A percentile compares a stretch with the other conserved stretches of the same genome.
phyloP scores from a whole-genome alignment of 2,329 filamentous ascomycete species.

The Aspergillus sergii region DNA sequence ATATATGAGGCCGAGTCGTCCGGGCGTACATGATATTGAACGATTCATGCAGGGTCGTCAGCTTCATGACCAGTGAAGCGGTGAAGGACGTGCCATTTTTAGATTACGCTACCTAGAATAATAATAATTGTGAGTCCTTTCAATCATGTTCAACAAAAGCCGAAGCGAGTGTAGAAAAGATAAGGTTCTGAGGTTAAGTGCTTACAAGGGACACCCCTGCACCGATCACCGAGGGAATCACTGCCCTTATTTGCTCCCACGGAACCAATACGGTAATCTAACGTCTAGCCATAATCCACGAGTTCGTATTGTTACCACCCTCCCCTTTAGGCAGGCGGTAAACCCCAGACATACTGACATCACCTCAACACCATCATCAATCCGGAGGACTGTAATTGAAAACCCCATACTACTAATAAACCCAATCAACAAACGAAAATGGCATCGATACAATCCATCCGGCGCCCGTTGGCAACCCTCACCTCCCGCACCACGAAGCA shows the following conservation, averaged over 20 bases:
- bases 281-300: not conserved
- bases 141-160: not conserved
- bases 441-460: slow-evolving; percentile 14
- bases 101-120: slow-evolving; percentile 26
- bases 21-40: slow-evolving; percentile 25
- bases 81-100: slow-evolving; percentile 22
- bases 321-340: not conserved
- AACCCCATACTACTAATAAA: not conserved
- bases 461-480: slow-evolving; percentile 8
- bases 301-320: not conserved
- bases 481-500: slow-evolving; percentile 7
- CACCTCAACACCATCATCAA: not conserved
- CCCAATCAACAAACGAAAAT: slow-evolving; percentile 10
- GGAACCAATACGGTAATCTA: not conserved
- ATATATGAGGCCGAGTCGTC: not conserved
- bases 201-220: not conserved
- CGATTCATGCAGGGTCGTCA: slow-evolving; percentile 20
- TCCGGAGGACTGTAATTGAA: not conserved
- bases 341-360: not conserved
- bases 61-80: slow-evolving; percentile 7
- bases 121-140: slow-evolving; percentile 22
- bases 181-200: not conserved
- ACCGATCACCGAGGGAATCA: not conserved
- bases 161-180: not conserved
- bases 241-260: not conserved